Conservation (phyloP, 352 stramenopile genomes). For the Phytopythium kandeliae region DNA sequence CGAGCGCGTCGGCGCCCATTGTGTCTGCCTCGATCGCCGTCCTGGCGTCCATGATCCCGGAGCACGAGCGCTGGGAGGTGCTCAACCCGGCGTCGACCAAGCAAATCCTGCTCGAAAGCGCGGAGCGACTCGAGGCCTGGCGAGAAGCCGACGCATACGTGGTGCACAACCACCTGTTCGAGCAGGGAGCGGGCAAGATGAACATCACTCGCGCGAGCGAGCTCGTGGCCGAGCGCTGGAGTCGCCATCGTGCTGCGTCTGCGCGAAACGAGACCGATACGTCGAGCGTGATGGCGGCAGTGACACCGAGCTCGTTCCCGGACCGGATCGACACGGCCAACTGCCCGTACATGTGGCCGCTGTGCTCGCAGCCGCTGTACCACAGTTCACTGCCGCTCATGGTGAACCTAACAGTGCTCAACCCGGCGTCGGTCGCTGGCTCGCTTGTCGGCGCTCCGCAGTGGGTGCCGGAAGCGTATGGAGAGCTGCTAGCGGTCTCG, state of each 20-base stretch:
- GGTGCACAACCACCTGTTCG: constrained; percentile 76
- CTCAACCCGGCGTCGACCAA: constrained; percentile 70
- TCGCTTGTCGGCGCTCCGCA: constrained; percentile 37
- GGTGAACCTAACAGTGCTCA: constrained; percentile 84
- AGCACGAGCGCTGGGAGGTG: constrained; percentile 41
- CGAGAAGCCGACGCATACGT: constrained; percentile 27
- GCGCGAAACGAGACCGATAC: constrained; percentile 10
- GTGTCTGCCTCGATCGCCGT: constrained; percentile 71
- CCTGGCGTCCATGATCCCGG: constrained; percentile 64
- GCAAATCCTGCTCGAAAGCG: constrained; percentile 55
- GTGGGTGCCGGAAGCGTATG: constrained; percentile 42
- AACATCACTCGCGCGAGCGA: constrained; percentile 60
- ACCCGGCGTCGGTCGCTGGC: constrained; percentile 45
- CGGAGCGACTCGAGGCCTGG: constrained; percentile 32
- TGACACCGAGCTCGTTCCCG: constrained; percentile 51
- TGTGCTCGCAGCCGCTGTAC: constrained; percentile 78
- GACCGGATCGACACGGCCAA: constrained; percentile 62
- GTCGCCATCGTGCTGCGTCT: constrained; percentile 14
- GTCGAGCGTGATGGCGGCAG: constrained; percentile 6
- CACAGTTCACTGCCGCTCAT: constrained; percentile 63
- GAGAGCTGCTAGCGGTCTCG: constrained; percentile 45
- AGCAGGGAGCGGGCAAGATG: constrained; percentile 75
- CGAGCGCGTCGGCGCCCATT: constrained; percentile 80
- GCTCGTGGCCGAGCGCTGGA: constrained; percentile 34
- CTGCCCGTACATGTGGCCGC: constrained; percentile 85